Base-by-base conservation (phyloP, 805 yeast genomes). In the Ogataea nitratoaversa region DNA sequence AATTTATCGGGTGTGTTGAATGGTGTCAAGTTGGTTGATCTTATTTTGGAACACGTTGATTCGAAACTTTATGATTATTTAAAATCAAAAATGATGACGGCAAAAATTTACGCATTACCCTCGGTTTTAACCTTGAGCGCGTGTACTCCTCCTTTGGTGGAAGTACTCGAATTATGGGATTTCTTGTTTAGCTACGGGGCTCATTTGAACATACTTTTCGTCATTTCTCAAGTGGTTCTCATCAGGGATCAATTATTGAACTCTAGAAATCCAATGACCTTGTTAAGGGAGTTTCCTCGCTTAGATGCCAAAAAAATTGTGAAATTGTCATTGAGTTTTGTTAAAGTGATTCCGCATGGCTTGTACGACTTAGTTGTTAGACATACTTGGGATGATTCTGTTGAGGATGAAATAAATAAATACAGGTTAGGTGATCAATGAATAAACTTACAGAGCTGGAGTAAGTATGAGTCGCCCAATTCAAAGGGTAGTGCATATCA, bases 151-250 rank as follows among this genome's bases (percentile, higher is more conserved):
- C 90, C 96, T 0, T 66, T 90, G 33, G 65, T 68, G 24, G 87
- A 89, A 47, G 84, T 85, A 1, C 62, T 89, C 29, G 75, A 79
- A 42, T 68, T 89, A 14, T 89, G 97, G 97, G 97, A 89, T 59
- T 84, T 89, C 49, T 63, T 88, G 51, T 84, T 89, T 61, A 95
- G 96, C 3, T 89, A 86, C 53, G 97, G 97, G 0, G 78, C 84
- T 16, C 96, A 90, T 54, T 73, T 88, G 80, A 89, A 90, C 62
- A 74, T 90, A 22, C 66, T 90, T 29, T 84, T 88, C 49, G 78
- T 89, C 3, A 86, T 88, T 8, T 91, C 96, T 2, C 95, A 86
- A 57, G 64, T 89, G 18, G 78, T 85, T 4, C 67, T 82, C 31
- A 80, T 84, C 43, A 67, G 96, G 42, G 72, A 79, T 8, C 63